phyloP scores from a whole-genome alignment of 1,284 basidiomycete genomes.

The Mycena citricolor region DNA sequence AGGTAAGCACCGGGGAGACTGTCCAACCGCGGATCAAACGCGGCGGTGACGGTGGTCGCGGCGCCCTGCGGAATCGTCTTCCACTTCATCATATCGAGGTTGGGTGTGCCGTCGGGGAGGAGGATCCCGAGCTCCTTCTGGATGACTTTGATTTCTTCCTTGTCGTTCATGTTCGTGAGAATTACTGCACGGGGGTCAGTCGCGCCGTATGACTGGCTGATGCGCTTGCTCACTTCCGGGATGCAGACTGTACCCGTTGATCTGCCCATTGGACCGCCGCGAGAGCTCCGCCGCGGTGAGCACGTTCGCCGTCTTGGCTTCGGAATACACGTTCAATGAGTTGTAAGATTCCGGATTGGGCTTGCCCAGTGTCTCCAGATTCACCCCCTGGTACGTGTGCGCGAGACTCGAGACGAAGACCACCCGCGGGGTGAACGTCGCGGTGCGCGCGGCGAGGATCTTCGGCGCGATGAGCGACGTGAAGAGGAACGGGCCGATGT shows the following conservation, averaged over 20 bases:
- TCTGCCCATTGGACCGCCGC: neutral
- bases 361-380: neutral
- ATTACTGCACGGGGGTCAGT: neutral
- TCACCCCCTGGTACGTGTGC: neutral
- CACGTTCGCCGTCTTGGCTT: constrained; percentile 9
- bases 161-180: constrained; percentile 3
- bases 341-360: neutral
- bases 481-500: constrained; percentile 5
- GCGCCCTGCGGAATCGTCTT: constrained; percentile 3
- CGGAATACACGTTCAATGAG: neutral
- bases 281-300: constrained; percentile 9
- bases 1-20: constrained; percentile 2
- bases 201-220: neutral
- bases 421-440: neutral
- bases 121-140: neutral
- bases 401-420: constrained; percentile 2
- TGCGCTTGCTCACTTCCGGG: constrained; percentile 9
- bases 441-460: neutral
- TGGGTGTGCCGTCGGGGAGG: neutral
- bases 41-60: constrained; percentile 5
- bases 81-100: neutral
- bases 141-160: neutral
- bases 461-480: constrained; percentile 1
- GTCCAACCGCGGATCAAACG: constrained; percentile 8
- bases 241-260: constrained; percentile 2